Conservation (phyloP, 306 rosid species). For the Pyrus communis region DNA sequence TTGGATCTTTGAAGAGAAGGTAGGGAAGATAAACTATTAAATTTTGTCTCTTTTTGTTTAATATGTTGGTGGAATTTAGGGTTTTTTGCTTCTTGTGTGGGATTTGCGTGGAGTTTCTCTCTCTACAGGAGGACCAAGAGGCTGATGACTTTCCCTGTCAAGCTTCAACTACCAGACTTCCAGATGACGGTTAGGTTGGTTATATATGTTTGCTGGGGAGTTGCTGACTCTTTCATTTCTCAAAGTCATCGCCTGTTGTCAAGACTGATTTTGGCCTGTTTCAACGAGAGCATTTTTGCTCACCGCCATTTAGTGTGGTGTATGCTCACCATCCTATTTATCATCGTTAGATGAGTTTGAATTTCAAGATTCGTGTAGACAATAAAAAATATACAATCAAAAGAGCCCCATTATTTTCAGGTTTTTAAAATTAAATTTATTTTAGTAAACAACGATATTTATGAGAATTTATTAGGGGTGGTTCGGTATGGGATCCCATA, state of each 20-base stretch:
- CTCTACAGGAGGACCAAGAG: background rate
- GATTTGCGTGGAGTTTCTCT: background rate
- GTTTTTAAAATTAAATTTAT: background rate
- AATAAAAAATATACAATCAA: background rate
- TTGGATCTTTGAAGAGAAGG: constrained; percentile 46
- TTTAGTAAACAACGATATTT: too few relatives aligned
- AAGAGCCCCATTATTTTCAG: background rate
- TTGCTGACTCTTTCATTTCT: background rate
- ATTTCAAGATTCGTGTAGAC: too few relatives aligned
- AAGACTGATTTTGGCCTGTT: background rate
- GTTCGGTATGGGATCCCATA: too few relatives aligned
- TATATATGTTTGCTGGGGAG: background rate
- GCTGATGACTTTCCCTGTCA: background rate
- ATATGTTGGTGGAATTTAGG: background rate
- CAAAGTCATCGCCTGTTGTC: background rate
- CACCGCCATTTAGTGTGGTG: too few relatives aligned
- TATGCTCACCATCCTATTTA: too few relatives aligned
- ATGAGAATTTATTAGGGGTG: too few relatives aligned
- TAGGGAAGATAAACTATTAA: background rate
- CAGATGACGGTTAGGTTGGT: constrained; percentile 38
- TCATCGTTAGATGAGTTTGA: too few relatives aligned
- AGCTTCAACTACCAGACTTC: constrained; percentile 37
- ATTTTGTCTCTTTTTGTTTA: too few relatives aligned
- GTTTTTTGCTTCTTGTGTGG: background rate
- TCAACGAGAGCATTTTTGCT: background rate